Evolutionary conservation across 352 stramenopile species (phyloP), one percentile per base, ranked within the genome.

Genomic region (Detonula confervacea): DNA sequence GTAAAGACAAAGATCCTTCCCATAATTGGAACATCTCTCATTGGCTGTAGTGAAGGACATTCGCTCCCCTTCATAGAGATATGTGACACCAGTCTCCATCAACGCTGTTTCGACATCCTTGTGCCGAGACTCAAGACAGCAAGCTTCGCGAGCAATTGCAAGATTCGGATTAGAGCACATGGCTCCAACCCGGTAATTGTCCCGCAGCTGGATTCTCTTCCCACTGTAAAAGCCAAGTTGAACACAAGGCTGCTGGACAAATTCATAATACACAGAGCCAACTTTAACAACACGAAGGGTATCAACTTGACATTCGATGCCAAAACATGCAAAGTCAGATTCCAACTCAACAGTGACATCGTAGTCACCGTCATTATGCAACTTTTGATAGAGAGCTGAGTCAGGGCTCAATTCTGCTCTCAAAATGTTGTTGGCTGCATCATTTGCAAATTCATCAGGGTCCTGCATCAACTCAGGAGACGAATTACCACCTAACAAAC

Each of bases 191-290:
- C 47, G 16, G 12, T 42, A 62, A n/a, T 80, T 80, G 12, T 80
- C 52, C 27, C 55, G 39, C 7, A 68, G 55, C 33, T 78, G 73
- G 46, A 85, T 87, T 55, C 75, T 57, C 33, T 81, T 84, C 1
- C 73, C 76, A 60, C 86, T 77, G 6, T 85, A 89, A 70, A 94
- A 94, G 44, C 56, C 62, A 25, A 87, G 29, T 33, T 90, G 59
- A 20, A 90, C 84, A 68, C 88, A 93, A 16, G 88, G 78, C 0
- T 24, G 56, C 29, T 81, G 68, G 0, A 90, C 72, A 68, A 86
- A 94, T 75, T 92, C 88, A 60, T 91, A 94, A 59, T 84, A 92
- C 2, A 91, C 39, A 14, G 27, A 37, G 2, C 64, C 77, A 44
- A 92, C 66, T 68, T 87, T 84, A 6, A 92, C 83, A 2, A 89